Conservation (phyloP, 179 eudicot genomes). For the Pouteria campechiana region DNA sequence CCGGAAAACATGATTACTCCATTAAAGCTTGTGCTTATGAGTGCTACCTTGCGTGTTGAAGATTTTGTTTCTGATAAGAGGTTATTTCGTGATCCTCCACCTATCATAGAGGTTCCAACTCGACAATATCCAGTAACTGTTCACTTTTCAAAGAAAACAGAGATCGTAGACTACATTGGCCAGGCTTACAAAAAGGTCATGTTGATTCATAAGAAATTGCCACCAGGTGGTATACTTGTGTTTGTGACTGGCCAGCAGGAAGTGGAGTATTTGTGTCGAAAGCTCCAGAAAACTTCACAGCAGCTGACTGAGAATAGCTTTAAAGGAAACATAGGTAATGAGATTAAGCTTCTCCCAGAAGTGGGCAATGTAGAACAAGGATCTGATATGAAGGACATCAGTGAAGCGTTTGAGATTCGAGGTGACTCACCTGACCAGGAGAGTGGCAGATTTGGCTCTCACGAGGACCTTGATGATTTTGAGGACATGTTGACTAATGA, state of each 20-base stretch:
- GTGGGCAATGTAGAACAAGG: slow-evolving; percentile 28
- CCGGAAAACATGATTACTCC: slow-evolving; percentile 41
- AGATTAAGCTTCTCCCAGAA: slow-evolving; percentile 6
- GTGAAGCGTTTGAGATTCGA: slow-evolving; percentile 58
- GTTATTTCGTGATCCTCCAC: slow-evolving; percentile 58
- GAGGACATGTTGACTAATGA: slow-evolving; percentile 28
- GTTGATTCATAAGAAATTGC: slow-evolving; percentile 80
- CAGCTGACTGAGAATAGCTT: slow-evolving; percentile 22
- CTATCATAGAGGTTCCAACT: slow-evolving; percentile 52
- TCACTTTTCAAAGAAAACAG: slow-evolving; percentile 72
- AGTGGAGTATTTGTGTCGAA: slow-evolving; percentile 69
- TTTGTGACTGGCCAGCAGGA: slow-evolving; percentile 93
- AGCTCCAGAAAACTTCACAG: slow-evolving; percentile 60
- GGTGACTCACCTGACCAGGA: slow-evolving; percentile 24
- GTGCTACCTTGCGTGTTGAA: slow-evolving; percentile 87
- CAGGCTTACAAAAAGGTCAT: slow-evolving; percentile 80
- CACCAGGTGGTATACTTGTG: slow-evolving; percentile 93
- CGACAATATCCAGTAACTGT: slow-evolving; percentile 63
- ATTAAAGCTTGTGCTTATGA: slow-evolving; percentile 84
- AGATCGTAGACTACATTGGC: slow-evolving; percentile 61
- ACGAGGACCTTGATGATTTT: slow-evolving; percentile 29
- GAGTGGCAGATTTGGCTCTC: slow-evolving; percentile 42
- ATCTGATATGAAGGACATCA: slow-evolving; percentile 43
- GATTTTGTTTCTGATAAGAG: slow-evolving; percentile 59
- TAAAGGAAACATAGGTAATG: slow-evolving; percentile 15